These are phyloP conservation scores for Antitrichia curtipendula DNA, from an alignment of 225 moss, liverwort and hornwort species.

Conservation along the genomic window DNA sequence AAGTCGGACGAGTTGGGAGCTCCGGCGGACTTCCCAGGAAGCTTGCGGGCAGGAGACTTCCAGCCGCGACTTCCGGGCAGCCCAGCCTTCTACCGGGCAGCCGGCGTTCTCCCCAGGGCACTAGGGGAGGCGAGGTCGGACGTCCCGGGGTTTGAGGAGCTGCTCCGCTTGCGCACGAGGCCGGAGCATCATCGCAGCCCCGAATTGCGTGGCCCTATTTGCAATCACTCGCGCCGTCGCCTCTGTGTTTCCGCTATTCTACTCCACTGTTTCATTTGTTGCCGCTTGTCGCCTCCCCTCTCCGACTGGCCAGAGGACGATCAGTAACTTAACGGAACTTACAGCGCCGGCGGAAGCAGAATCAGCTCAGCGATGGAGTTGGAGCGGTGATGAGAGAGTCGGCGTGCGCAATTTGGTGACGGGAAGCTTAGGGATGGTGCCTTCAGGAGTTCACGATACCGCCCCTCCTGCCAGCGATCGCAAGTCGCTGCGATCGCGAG, in stretches of 20 bases:
- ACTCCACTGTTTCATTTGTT: not conserved
- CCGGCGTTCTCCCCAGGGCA: not conserved
- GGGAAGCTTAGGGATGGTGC: slow-evolving; percentile 2
- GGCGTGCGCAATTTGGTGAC: not conserved
- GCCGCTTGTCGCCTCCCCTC: not conserved
- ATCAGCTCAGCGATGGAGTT: not conserved
- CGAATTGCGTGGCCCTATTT: not conserved
- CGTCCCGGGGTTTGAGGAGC: not conserved
- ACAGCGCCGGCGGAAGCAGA: not conserved
- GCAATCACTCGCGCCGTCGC: not conserved
- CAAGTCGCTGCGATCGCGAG: slow-evolving; percentile 14
- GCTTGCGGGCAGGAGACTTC: not conserved
- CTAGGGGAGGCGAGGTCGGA: not conserved
- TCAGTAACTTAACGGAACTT: not conserved
- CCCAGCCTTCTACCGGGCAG: not conserved
- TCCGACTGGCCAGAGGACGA: not conserved
- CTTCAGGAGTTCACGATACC: not conserved
- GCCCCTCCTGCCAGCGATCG: not conserved
- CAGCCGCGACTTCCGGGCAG: not conserved
- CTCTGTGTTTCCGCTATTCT: not conserved
- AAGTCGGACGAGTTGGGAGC: not conserved
- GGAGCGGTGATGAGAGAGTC: not conserved
- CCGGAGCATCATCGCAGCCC: not conserved
- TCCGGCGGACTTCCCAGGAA: not conserved
- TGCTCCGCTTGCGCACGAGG: not conserved